Base-by-base conservation (phyloP, 345 rosid genomes). In the Populus alba region DNA sequence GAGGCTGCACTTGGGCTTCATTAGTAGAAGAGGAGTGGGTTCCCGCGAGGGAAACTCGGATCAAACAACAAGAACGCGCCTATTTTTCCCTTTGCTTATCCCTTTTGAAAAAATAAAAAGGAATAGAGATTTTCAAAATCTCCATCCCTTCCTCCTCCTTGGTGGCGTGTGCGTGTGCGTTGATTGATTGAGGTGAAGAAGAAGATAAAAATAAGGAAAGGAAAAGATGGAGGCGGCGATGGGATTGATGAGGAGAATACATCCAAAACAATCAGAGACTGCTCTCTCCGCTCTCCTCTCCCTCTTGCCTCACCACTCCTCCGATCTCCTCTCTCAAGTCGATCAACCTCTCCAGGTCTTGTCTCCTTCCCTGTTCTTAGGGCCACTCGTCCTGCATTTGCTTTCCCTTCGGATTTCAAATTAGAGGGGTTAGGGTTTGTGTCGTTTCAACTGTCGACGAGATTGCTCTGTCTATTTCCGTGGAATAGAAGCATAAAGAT, bases 311-410 rank as follows among this genome's bases (percentile, higher is more conserved):
- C 87, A 89, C 62, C 97, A 90, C 86, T 93, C 98, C 84, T 90
- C 99, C 68, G 97, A 95, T 92, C 97, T 95, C 74, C 97, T 93
- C 86, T 89, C 98, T 83, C 99, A 96, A 89, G 96, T 96, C 80
- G 97, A 94, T 77, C 97, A 91, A 85, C 98, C 98, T 74, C 99
- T 95, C 70, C 98, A 93, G 98, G 99, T 78, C 27, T 23, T 18
- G 59, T 53, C 55, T n/a, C 29, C 89, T 53, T 8, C 33, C 10
- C 37, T 63, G 5, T 25, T 27, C 1, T 12, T 27, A 22, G 31
- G 31, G 6, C 35, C 70, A 20, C 11, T 41, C 27, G 6, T 43
- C 72, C 73, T 37, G 8, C 12, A 22, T 70, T 77, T 47, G 51
- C 25, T 53, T 45, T 73, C 73, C 47, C 31, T 71, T 12, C 23